phyloP scores from a whole-genome alignment of 1,284 basidiomycete species.

The Sphagnurus paluster region DNA sequence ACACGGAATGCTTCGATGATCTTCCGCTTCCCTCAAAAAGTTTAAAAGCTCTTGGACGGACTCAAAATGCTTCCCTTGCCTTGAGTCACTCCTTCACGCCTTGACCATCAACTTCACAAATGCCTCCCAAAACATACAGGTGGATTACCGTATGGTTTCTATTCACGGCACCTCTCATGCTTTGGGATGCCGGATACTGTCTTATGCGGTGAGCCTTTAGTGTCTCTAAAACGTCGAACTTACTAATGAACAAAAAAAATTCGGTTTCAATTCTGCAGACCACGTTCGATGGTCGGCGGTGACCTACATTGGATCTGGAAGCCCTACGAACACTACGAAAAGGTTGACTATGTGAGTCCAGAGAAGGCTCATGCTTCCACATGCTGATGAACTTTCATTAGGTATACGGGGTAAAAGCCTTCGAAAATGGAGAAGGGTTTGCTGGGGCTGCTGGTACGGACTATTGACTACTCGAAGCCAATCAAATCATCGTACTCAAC shows the following conservation, averaged over 20 bases:
- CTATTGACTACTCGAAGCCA: slow-evolving; percentile 10
- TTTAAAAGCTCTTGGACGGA: slow-evolving; percentile 19
- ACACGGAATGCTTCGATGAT: slow-evolving; percentile 23
- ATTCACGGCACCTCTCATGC: slow-evolving; percentile 45
- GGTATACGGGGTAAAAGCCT: slow-evolving; percentile 49
- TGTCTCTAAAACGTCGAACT: neutral
- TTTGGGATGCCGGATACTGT: slow-evolving; percentile 53
- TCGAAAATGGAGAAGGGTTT: slow-evolving; percentile 52
- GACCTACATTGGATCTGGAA: slow-evolving; percentile 60
- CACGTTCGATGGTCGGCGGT: slow-evolving; percentile 51
- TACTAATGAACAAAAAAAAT: slow-evolving; percentile 5
- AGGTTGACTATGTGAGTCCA: slow-evolving; percentile 53
- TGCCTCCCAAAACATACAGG: slow-evolving; percentile 36
- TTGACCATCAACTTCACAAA: slow-evolving; percentile 13
- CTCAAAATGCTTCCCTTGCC: slow-evolving; percentile 13
- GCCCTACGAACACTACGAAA: slow-evolving; percentile 48
- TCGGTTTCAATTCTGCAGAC: slow-evolving; percentile 28
- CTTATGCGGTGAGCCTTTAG: slow-evolving; percentile 34
- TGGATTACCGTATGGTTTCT: slow-evolving; percentile 51
- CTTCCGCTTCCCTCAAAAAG: slow-evolving; percentile 24
- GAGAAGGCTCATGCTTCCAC: slow-evolving; percentile 16
- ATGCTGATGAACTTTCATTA: slow-evolving; percentile 17
- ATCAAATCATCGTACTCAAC: neutral
- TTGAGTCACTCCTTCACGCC: slow-evolving; percentile 7
- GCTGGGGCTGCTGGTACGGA: slow-evolving; percentile 51